A percentile compares a stretch with the other conserved stretches of the same genome.
phyloP scores from a whole-genome alignment of 2,329 filamentous ascomycete genomes.

The Trichothecium roseum region DNA sequence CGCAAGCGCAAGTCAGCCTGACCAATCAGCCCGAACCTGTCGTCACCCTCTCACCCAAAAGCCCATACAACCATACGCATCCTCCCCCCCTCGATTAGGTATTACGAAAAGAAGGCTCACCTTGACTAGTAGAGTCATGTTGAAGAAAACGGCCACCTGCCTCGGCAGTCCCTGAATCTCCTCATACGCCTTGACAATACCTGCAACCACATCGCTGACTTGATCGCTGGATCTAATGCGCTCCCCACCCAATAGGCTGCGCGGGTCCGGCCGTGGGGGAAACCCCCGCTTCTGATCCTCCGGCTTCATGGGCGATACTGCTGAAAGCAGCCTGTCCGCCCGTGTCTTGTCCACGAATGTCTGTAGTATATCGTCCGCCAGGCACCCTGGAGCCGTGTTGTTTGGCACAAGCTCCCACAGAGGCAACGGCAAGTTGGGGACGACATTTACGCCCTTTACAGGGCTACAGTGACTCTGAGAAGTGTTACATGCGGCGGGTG shows the following conservation, averaged over 20 bases:
- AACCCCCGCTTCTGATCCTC: slow-evolving; percentile 5
- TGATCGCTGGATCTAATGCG: slow-evolving; percentile 14
- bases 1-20: not conserved
- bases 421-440: not conserved
- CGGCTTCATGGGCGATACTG: slow-evolving; percentile 2
- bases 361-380: slow-evolving; percentile 18
- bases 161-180: slow-evolving; percentile 19
- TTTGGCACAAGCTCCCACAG: slow-evolving; percentile 14
- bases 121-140: slow-evolving; percentile 18
- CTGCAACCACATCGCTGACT: slow-evolving; percentile 20
- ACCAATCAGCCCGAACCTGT: no score
- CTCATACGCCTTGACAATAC: slow-evolving; percentile 17
- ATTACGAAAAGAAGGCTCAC: slow-evolving; percentile 8
- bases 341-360: slow-evolving; percentile 13
- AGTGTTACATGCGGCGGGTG: not conserved
- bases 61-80: no score
- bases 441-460: no score
- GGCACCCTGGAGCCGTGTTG: slow-evolving; percentile 12
- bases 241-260: slow-evolving; percentile 13
- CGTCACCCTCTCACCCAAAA: no score
- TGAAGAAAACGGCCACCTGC: slow-evolving; percentile 19
- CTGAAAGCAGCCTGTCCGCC: slow-evolving; percentile 6
- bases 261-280: slow-evolving; percentile 12
- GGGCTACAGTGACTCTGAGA: not conserved
- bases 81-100: no score